Base-by-base conservation (phyloP, 257 asterid genomes). In the Salvia rosmarinus region DNA sequence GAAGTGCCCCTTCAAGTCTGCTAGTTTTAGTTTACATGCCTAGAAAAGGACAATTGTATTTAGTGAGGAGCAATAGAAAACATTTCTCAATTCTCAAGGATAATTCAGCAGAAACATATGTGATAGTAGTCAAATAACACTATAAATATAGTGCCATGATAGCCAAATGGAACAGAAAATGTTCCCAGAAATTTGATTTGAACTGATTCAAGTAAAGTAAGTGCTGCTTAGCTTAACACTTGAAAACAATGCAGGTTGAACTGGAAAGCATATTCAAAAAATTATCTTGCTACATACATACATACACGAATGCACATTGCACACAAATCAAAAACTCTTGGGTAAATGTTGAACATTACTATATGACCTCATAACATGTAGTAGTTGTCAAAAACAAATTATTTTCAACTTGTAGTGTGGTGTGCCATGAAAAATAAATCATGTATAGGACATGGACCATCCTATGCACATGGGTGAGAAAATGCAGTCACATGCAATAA, bases 1-100 rank as follows among this genome's bases (percentile, higher is more conserved):
- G 76, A 70, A 91, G 98, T 51, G 99, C 99, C 99, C 99, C 78
- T 78, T 82, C 75, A 83, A 56, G 75, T 94, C 99, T 79, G 98
- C 99, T 14, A 91, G 74, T 83, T 88, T 94, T 70, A 94, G 80
- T 82, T 94, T 94, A 76, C 96, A 94, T 61, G 98, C 98, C 99
- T 94, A 74, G 20, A 54, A 35, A 67, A 64, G 66, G 47, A 42
- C 16, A 8, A 60, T 7, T 17, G 65, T 17, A 46, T 50, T 5
- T 10, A 19, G 30, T 78, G 60, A 25, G 32, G 17, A 32, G 20
- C 54, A 59, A 59, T 57, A 17, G 21, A 28, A 68, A 42, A 28
- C 25, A 56, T 32, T 51, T 39, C 49, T 63, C 21, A 55, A 35
- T 51, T 39, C 49, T 63, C 21, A 55, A 35, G 23, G 46, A 54